Base-by-base conservation (phyloP, 441 rosid genomes). In the Cnidoscolus chayamansa region DNA sequence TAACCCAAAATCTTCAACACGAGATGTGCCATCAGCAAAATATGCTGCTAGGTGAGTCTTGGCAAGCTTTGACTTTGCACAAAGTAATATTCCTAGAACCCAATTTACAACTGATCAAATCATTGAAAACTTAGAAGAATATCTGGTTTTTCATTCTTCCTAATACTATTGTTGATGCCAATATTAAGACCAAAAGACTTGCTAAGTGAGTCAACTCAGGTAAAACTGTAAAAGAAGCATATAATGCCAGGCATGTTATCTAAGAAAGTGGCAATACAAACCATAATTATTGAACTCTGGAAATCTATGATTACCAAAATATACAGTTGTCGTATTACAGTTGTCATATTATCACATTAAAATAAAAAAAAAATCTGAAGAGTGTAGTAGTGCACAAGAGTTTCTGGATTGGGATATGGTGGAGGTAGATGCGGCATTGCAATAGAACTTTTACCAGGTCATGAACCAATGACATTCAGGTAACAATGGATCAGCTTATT, bases 41-140 rank as follows among this genome's bases (percentile, higher is more conserved):
- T 73, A 77, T 63, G 77, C 62, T 1, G 80, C 78, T 58, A 80
- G 67, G 40, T 19, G 69, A 54, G 76, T 60, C 65, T 94, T 92
- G 71, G 97, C 90, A 62, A 79, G 81, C 87, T 86, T 92, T 65
- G 96, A 86, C 86, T 94, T 94, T 54, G 96, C 97, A 79, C 98
- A 94, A 67, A 94, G 96, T 80, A 92, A 82, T 79, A 92, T 83
- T 65, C 97, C 98, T 94, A 78, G 60, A 73, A 81, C 66, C 77
- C 78, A 74, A 65, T 45, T 3, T 51, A 35, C 16, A 58, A 48
- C 19, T 19, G 45, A 66, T 69, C 45, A 80, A 61, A 19, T n/a
- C 67, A 63, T 49, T 31, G 45, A 55, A 63, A 64, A 72, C 37
- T 67, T 2, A 35, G n/a, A 47, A 19, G 37, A 31, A 50, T 8